Evolutionary conservation across 495 filamentous ascomycete genomes (phyloP), one percentile per base, ranked within the genome.

Genomic region (Penicillium samsonianum): DNA sequence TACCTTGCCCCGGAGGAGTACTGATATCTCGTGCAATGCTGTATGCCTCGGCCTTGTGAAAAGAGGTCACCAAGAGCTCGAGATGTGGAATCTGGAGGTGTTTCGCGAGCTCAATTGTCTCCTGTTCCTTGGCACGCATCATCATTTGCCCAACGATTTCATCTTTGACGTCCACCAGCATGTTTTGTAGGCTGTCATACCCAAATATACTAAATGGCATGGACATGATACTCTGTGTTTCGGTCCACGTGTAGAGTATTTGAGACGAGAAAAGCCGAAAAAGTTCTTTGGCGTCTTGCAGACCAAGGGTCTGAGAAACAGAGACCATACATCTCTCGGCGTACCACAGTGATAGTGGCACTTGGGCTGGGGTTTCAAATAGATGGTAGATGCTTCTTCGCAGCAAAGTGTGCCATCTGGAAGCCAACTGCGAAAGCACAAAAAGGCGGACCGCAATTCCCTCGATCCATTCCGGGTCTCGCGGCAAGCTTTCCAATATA

Each of bases 231-330:
- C 79, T 72, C 48, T 87, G 81, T 2, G 72, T 69, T 56, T 88
- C 82, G 3, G 92, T 82, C 95, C 94, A 98, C 0, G 92, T 96
- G 67, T 90, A 96, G 5, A 98, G 77, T n/a, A 98, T 80, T 68
- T 99, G 95, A 22, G 92, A 86, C 17, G 89, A 85, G 65, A 97
- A 98, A 4, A 98, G 78, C n/a, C 78, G 80, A 68, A 98, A 97
- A 4, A 99, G 68, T 40, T 85, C 80, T 62, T 80, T 81, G 1
- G 89, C 77, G 38, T 82, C 78, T 33, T 75, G 65, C 33, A 97
- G 81, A 3, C 82, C 77, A 37, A 96, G 78, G 6, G 80, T 74
- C 41, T 68, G 74, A 5, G 91, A 82, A 23, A 97, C 82, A 43
- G 80, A 75, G n/a, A 58, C 60, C 43, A 96, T 71, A 64, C 90